Percentiles rank a stretch among this genome's conserved stretches.
Evolutionary conservation across 2,329 filamentous ascomycete species (phyloP).

Genomic region (Magnaporthales sp.): DNA sequence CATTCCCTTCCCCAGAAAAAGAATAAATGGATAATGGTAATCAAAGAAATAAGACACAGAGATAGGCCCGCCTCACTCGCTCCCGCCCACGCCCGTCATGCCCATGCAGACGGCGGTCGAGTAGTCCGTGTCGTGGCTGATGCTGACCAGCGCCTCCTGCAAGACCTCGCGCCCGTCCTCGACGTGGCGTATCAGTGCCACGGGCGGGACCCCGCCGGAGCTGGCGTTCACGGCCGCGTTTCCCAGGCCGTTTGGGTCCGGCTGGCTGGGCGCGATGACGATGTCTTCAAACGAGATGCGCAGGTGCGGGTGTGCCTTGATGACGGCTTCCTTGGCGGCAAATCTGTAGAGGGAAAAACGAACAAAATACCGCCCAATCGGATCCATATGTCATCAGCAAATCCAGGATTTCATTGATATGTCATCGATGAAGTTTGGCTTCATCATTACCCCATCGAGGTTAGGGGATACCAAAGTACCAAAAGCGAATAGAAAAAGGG

Average conservation of each 20-base stretch:
- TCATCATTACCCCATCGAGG: too few species aligned
- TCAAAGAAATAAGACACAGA: too few species aligned
- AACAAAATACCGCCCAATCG: neutral
- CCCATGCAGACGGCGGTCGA: constrained; percentile 62
- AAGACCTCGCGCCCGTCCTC: constrained; percentile 17
- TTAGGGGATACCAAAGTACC: too few species aligned
- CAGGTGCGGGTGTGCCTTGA: constrained; percentile 60
- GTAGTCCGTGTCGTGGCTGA: constrained; percentile 82
- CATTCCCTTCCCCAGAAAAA: too few species aligned
- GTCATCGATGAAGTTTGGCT: too few species aligned
- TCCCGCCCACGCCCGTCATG: neutral
- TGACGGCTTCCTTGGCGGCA: constrained; percentile 66
- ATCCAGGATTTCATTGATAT: too few species aligned
- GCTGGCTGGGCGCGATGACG: constrained; percentile 22
- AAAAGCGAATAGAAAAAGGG: neutral
- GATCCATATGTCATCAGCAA: too few species aligned
- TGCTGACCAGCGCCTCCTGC: constrained; percentile 62
- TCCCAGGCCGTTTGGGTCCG: constrained; percentile 14
- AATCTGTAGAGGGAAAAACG: constrained; percentile 32
- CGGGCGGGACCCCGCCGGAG: constrained; percentile 22
- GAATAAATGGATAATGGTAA: too few species aligned
- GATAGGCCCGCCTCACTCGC: too few species aligned
- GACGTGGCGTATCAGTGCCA: constrained; percentile 28
- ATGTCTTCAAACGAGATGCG: constrained; percentile 55
- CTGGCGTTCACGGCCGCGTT: constrained; percentile 11